Percentiles rank a stretch among this genome's conserved stretches.
phyloP scores from a whole-genome alignment of 768 basidiomycete genomes.

The Lepiota venenata region DNA sequence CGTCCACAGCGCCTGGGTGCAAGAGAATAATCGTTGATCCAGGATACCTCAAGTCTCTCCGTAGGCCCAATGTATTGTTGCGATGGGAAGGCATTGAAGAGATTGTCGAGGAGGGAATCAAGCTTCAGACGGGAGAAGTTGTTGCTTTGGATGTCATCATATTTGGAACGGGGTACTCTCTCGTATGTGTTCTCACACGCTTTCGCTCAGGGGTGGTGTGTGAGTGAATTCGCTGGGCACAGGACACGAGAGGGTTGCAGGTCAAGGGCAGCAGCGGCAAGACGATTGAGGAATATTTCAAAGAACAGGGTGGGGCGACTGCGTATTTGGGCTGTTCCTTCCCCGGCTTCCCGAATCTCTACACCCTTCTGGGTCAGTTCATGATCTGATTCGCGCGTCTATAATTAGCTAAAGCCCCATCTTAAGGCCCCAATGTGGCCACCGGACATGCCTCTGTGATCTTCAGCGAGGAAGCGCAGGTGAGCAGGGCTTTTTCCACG shows the following conservation, averaged over 20 bases:
- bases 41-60: conserved; percentile 50
- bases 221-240: background rate
- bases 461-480: conserved; percentile 55
- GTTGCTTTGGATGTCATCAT: conserved; percentile 55
- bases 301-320: conserved; percentile 42
- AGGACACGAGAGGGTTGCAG: conserved; percentile 34
- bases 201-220: background rate
- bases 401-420: conserved; percentile 6
- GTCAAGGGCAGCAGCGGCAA: conserved; percentile 40
- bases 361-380: conserved; percentile 42
- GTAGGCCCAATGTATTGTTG: conserved; percentile 50
- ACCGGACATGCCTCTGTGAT: conserved; percentile 58
- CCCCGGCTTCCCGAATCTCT: conserved; percentile 56
- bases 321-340: conserved; percentile 52
- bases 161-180: conserved; percentile 51
- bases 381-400: conserved; percentile 7
- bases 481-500: conserved; percentile 17
- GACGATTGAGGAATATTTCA: conserved; percentile 43
- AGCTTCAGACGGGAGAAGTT: conserved; percentile 44
- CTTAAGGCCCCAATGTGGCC: conserved; percentile 54
- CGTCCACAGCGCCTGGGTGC: conserved; percentile 59
- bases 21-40: conserved; percentile 64
- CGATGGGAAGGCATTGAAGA: conserved; percentile 45
- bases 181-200: conserved; percentile 29
- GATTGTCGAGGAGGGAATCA: conserved; percentile 47